Base-by-base conservation (phyloP, 1,284 basidiomycete species). In the Ustilago nuda region DNA sequence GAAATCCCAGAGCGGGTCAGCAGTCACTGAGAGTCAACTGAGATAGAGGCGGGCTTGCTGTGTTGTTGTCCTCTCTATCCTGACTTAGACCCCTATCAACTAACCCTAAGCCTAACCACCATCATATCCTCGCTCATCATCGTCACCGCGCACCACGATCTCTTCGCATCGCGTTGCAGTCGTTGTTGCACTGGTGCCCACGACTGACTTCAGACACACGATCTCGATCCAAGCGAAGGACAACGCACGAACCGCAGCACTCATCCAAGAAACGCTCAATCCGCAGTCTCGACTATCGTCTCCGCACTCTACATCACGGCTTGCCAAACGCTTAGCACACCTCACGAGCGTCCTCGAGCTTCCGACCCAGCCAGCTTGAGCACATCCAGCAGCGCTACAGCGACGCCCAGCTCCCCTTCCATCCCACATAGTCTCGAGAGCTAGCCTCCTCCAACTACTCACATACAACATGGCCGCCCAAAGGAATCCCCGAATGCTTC, bases 401-500 rank as follows among this genome's bases (percentile, higher is more conserved):
- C 15, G 46, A 39, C n/a, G n/a, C 33, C 3, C 33, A 51, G 48
- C 35, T 35, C 13, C 32, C 8, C 35, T 36, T 32, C 4, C 19
- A 3, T 45, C 46, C 54, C 41, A 58, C n/a, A 37, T 7, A 37
- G 43, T 15, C n/a, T 7, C 15, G 7, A 19, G n/a, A 45, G 43
- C 13, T 45, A 15, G 36, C 36, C 36, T 37, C 41, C 0, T 19
- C 12, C 17, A 48, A 48, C 19, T 41, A 27, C 27, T 35, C 35
- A 8, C 19, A 35, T n/a, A 39, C 43, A 59, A 4, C 63, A 72
- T 72, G 70, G 70, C 70, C n/a, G 68, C 72, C 39, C 68, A 56
- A 45, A 71, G 65, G 53, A 76, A 76, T 45, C 66, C 73, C 35
- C 75, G 67, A 37, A 58, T 58, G 72, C 65, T 80, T 23, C 78